These are phyloP conservation scores for Sugiyamaella castrensis DNA, from an alignment of 1,139 yeast species.

Conservation along the genomic window DNA sequence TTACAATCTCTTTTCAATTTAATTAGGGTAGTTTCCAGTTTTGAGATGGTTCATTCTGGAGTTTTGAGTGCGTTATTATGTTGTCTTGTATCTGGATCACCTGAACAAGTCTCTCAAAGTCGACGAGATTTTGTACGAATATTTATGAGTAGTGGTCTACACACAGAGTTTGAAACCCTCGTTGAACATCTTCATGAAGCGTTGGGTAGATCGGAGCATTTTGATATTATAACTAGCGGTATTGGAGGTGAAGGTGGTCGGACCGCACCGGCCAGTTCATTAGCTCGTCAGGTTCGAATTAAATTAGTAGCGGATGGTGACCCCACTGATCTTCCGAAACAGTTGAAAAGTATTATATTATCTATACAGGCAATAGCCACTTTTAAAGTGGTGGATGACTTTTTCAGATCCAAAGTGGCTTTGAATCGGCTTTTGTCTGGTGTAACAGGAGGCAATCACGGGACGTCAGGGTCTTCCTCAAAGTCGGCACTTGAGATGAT, in stretches of 20 bases:
- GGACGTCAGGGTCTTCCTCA: constrained; percentile 15
- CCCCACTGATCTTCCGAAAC: constrained; percentile 24
- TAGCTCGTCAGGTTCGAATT: constrained; percentile 71
- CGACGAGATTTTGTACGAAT: constrained; percentile 47
- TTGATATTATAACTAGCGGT: constrained; percentile 66
- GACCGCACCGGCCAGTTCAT: constrained; percentile 45
- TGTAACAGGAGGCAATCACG: constrained; percentile 5
- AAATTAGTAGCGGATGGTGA: constrained; percentile 45
- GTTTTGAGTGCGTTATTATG: constrained; percentile 49
- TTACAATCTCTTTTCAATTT: constrained; percentile 8
- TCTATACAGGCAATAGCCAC: constrained; percentile 92
- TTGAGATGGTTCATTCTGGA: constrained; percentile 72
- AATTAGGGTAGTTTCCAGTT: constrained; percentile 59
- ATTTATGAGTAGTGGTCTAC: constrained; percentile 37
- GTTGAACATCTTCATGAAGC: constrained; percentile 68
- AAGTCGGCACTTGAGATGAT: too few relatives aligned
- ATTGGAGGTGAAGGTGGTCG: constrained; percentile 24
- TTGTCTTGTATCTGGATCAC: constrained; percentile 2
- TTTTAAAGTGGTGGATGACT: constrained; percentile 65
- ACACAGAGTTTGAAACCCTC: constrained; percentile 39
- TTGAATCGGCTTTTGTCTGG: constrained; percentile 18
- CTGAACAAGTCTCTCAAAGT: constrained; percentile 5
- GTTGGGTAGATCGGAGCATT: constrained; percentile 69
- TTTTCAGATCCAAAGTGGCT: constrained; percentile 36
- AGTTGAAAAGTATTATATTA: constrained; percentile 34